These are phyloP conservation scores for Pleurotus eryngii DNA, from an alignment of 768 basidiomycete genomes.

Conservation along the genomic window DNA sequence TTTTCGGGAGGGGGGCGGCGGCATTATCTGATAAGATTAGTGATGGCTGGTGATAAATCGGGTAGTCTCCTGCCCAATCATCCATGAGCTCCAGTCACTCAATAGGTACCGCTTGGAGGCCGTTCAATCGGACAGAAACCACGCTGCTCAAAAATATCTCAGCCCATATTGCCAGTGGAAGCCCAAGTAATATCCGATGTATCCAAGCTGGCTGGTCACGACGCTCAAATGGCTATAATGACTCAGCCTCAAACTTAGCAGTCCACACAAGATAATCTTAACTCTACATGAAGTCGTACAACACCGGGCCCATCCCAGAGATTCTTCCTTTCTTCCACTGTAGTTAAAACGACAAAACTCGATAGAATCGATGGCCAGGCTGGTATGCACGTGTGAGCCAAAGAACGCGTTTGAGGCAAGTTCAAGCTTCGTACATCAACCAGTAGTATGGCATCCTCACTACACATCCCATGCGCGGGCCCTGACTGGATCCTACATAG, in stretches of 20 bases:
- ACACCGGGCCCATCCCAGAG: neutral
- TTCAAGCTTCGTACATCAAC: conserved; percentile 38
- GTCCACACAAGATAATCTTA: neutral
- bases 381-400: neutral
- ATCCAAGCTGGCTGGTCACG: neutral
- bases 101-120: neutral
- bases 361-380: conserved; percentile 18
- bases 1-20: no score
- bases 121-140: neutral
- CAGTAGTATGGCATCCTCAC: conserved; percentile 52
- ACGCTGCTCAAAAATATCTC: neutral
- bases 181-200: neutral
- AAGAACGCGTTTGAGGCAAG: conserved; percentile 5
- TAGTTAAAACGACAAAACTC: conserved; percentile 28
- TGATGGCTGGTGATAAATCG: neutral
- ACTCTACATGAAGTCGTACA: neutral
- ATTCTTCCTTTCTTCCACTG: neutral
- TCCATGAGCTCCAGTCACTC: neutral
- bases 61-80: neutral
- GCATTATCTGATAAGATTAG: conserved; percentile 27
- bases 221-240: conserved; percentile 1
- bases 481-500: conserved; percentile 20
- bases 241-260: neutral
- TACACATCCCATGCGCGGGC: conserved; percentile 43
- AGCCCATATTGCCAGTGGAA: conserved; percentile 2